Evolutionary conservation across 768 basidiomycete genomes (phyloP).

Genomic region (Tulasnella sp.): DNA sequence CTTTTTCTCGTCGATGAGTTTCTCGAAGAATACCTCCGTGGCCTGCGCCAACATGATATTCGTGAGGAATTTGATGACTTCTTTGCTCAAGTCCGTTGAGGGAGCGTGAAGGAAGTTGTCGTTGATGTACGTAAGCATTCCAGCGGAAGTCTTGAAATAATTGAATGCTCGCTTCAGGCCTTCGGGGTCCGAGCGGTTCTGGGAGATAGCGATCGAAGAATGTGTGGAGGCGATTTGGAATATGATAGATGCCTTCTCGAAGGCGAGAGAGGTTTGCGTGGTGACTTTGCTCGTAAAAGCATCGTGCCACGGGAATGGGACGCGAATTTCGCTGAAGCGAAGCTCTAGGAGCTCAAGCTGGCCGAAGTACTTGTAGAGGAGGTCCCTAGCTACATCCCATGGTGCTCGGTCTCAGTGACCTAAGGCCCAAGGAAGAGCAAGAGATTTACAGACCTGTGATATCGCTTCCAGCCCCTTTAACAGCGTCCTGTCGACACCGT

Average conservation of each 20-base stretch:
- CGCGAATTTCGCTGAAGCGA: constrained; percentile 90
- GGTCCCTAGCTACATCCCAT: constrained; percentile 56
- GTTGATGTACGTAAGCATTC: constrained; percentile 98
- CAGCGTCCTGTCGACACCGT: constrained; percentile 89
- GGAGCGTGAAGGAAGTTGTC: constrained; percentile 99
- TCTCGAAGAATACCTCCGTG: constrained; percentile 93
- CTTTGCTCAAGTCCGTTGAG: constrained; percentile 84
- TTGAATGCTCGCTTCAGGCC: constrained; percentile 89
- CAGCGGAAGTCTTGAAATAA: constrained; percentile 80
- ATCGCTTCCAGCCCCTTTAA: constrained; percentile 92
- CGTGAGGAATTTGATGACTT: constrained; percentile 88
- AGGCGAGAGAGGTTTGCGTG: constrained; percentile 92
- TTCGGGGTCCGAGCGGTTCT: constrained; percentile 80
- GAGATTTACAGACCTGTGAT: constrained; percentile 53
- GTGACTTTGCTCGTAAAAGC: constrained; percentile 92
- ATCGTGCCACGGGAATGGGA: constrained; percentile 91
- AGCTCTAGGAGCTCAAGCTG: constrained; percentile 96
- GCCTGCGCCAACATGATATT: constrained; percentile 87
- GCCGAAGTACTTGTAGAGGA: constrained; percentile 98
- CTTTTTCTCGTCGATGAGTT: constrained; percentile 89
- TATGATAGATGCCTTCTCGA: constrained; percentile 94
- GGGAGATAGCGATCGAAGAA: constrained; percentile 76
- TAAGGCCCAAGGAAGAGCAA: not conserved
- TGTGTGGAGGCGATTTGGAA: constrained; percentile 94
- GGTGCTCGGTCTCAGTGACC: not conserved